Evolutionary conservation across 2,329 filamentous ascomycete genomes (phyloP), one percentile per base, ranked within the genome.

Genomic region (Tolypocladium endophyticum): DNA sequence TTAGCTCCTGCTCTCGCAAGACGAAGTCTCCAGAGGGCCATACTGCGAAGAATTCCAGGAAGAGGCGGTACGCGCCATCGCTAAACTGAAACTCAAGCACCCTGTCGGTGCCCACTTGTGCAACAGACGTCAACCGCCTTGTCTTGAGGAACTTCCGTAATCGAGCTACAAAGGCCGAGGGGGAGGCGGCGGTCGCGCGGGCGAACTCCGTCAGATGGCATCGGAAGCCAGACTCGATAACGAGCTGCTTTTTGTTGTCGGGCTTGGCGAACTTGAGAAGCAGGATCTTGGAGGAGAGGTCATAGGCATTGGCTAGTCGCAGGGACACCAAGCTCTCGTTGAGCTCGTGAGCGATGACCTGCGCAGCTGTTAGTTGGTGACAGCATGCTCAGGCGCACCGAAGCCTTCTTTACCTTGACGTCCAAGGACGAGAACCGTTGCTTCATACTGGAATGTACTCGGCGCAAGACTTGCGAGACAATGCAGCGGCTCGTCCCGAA

Each of bases 331-430:
- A 82, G 64, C 82, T 84, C 63, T 83, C 79, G 61, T 91, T 87
- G 63, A 99, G 88, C 82, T 99, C 94, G 72, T 96, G 90, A 60
- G 92, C 89, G 71, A 97, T 95, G 74, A 96, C 91, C 90, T 96
- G 69, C 58, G 25, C 25, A 45, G 25, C 57, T 16, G 61, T 60
- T 30, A 54, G 57, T 58, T 64, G 50, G 28, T 20, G 38, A 16
- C 18, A 5, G 45, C 28, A 18, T 9, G 2, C 4, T 14, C n/a
- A 56, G 59, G 11, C 9, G 23, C 25, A 4, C 30, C 16, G 30
- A 50, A 52, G 16, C 59, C 59, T 18, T 14, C 18, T 4, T 58
- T 70, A 85, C 86, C 78, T 87, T 88, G 68, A 91, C 87, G 70
- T 91, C 88, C 60, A 91, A 73, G n/a, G 88, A 90, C 16, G 87